A percentile compares a stretch with the other conserved stretches of the same genome.
Conservation (phyloP, 306 rosid species). For the peach (Prunus persica) region DNA sequence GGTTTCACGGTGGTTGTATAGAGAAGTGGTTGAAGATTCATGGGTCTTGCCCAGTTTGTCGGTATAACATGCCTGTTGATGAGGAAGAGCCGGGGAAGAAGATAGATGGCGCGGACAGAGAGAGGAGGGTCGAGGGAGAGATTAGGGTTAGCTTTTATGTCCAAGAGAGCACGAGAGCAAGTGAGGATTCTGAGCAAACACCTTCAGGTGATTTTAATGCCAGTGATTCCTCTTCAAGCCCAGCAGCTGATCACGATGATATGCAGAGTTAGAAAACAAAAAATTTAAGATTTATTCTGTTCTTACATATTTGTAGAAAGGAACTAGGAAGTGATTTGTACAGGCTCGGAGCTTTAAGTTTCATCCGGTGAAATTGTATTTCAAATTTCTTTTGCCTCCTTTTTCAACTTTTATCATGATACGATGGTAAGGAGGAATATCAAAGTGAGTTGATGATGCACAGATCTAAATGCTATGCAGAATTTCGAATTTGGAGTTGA, state of each 20-base stretch:
- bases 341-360: conserved; percentile 10
- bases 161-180: conserved; percentile 30
- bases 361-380: conserved; percentile 4
- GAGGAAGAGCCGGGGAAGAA: conserved; percentile 47
- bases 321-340: conserved; percentile 24
- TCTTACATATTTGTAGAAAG: neutral
- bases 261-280: conserved; percentile 19
- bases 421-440: too few species aligned
- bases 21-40: conserved; percentile 76
- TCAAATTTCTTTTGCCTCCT: neutral
- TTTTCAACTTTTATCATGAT: neutral
- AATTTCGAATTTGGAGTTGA: too few species aligned
- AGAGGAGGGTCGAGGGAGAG: conserved; percentile 37
- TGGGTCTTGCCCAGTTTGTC: conserved; percentile 82
- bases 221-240: too few species aligned
- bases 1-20: conserved; percentile 58
- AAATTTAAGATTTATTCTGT: neutral
- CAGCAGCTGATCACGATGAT: conserved; percentile 13
- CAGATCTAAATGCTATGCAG: too few species aligned
- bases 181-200: conserved; percentile 28
- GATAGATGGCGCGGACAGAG: conserved; percentile 28
- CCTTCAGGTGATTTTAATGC: conserved; percentile 24
- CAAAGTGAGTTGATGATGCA: too few species aligned
- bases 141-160: conserved; percentile 66
- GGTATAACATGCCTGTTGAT: conserved; percentile 71